Conservation (phyloP, 1,139 yeast genomes). For the Yamadazyma spencermartinsiae region DNA sequence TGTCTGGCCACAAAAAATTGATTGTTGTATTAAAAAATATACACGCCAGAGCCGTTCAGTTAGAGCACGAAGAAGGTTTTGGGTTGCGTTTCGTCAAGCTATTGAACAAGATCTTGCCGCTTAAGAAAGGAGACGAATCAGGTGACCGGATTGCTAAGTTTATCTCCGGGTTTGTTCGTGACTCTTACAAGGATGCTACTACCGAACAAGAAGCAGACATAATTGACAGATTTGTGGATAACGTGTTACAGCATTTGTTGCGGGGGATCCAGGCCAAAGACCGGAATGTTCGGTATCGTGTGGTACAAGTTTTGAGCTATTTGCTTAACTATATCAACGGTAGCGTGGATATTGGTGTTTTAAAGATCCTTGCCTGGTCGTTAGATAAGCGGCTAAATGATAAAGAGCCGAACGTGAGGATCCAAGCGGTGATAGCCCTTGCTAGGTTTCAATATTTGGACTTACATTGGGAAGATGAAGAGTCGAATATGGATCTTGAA, state of each 20-base stretch:
- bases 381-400: conserved; percentile 70
- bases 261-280: conserved; percentile 79
- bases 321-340: conserved; percentile 67
- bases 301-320: conserved; percentile 74
- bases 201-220: conserved; percentile 20
- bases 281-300: conserved; percentile 75
- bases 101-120: conserved; percentile 62
- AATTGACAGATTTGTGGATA: conserved; percentile 54
- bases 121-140: conserved; percentile 67
- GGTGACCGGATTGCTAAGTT: conserved; percentile 82
- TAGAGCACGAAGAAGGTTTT: conserved; percentile 59
- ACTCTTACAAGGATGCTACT: conserved; percentile 36
- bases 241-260: conserved; percentile 62
- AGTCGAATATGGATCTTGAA: conserved; percentile 27
- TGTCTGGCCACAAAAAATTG: conserved; percentile 77
- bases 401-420: conserved; percentile 74
- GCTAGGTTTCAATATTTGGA: conserved; percentile 70
- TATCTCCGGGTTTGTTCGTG: conserved; percentile 62
- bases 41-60: conserved; percentile 54
- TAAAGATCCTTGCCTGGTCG: conserved; percentile 60
- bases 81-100: conserved; percentile 58
- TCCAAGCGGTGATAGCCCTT: conserved; percentile 79
- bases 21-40: conserved; percentile 62
- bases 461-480: conserved; percentile 35
- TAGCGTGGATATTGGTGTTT: conserved; percentile 74